Percentiles rank a stretch among this genome's conserved stretches.
Conservation (phyloP, 2,329 filamentous ascomycete genomes). For the Metarhizium robertsii region DNA sequence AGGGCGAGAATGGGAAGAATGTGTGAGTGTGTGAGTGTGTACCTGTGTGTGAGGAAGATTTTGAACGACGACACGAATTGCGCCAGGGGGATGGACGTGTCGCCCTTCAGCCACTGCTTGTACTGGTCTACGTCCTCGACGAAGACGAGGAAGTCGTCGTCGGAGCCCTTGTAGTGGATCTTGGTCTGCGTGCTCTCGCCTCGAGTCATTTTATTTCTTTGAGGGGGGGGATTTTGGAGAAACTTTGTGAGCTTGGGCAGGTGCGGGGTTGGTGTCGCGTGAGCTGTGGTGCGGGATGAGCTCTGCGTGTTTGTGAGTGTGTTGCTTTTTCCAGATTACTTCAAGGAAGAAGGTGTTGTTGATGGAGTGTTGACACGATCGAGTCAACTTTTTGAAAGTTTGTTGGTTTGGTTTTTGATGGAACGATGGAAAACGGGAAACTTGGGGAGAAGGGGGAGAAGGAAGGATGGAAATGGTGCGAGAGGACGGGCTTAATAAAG, state of each 20-base stretch:
- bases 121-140: slow-evolving; percentile 52
- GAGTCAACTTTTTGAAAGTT: too few relatives aligned
- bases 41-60: slow-evolving; percentile 86
- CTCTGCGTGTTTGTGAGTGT: too few relatives aligned
- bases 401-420: neutral
- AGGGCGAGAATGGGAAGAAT: too few relatives aligned
- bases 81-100: slow-evolving; percentile 68
- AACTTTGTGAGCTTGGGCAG: neutral
- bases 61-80: slow-evolving; percentile 85
- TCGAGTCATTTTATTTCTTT: slow-evolving; percentile 41
- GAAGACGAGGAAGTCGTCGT: slow-evolving; percentile 51
- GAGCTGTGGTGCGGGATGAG: too few relatives aligned
- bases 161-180: slow-evolving; percentile 73
- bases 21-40: slow-evolving; percentile 27
- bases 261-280: neutral
- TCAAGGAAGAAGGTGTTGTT: neutral
- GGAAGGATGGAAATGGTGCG: neutral
- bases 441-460: neutral
- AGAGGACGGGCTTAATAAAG: neutral
- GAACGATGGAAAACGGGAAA: neutral
- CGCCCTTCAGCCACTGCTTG: slow-evolving; percentile 66
- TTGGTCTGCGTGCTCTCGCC: slow-evolving; percentile 64
- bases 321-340: too few relatives aligned
- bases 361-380: neutral
- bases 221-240: slow-evolving; percentile 29